These are phyloP conservation scores for Aspergillus ibericus DNA, from an alignment of 2,329 filamentous ascomycete genomes.

Conservation along the genomic window DNA sequence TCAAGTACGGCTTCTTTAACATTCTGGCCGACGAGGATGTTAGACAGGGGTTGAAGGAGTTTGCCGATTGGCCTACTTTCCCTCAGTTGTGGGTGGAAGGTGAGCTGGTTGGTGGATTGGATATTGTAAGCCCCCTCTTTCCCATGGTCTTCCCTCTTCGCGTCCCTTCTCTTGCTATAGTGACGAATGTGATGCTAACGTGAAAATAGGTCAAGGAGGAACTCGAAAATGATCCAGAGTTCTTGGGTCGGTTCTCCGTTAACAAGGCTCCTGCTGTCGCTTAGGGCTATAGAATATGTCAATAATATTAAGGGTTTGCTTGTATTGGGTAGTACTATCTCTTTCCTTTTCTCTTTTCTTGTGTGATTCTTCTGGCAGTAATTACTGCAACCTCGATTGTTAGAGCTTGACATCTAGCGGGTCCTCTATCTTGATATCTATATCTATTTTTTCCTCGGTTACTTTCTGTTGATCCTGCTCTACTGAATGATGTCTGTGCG, in stretches of 20 bases:
- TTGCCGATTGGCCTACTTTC: constrained; percentile 97
- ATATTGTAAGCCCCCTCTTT: constrained; percentile 71
- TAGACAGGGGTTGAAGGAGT: constrained; percentile 92
- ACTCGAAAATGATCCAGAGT: constrained; percentile 76
- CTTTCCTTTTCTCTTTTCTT: not conserved
- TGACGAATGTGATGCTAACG: constrained; percentile 13
- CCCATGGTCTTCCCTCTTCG: not conserved
- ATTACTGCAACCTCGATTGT: not conserved
- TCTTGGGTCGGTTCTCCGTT: constrained; percentile 71
- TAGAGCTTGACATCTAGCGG: not conserved
- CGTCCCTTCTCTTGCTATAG: not conserved
- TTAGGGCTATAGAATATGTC: constrained; percentile 10
- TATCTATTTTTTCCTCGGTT: not conserved
- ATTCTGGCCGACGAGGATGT: constrained; percentile 98
- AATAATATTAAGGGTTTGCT: constrained; percentile 5
- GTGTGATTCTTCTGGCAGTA: not conserved
- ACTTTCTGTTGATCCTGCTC: not conserved
- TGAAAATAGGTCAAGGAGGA: constrained; percentile 81
- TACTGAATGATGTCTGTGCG: not conserved
- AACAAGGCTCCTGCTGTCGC: constrained; percentile 31
- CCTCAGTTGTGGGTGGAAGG: constrained; percentile 91
- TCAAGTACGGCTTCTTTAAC: constrained; percentile 99
- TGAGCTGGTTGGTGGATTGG: constrained; percentile 86
- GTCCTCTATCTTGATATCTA: too few species aligned
- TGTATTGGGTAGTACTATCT: not conserved